These are phyloP conservation scores for Umbelopsis sp. DNA, from an alignment of 192 early-diverging fungal genomes.

Conservation along the genomic window DNA sequence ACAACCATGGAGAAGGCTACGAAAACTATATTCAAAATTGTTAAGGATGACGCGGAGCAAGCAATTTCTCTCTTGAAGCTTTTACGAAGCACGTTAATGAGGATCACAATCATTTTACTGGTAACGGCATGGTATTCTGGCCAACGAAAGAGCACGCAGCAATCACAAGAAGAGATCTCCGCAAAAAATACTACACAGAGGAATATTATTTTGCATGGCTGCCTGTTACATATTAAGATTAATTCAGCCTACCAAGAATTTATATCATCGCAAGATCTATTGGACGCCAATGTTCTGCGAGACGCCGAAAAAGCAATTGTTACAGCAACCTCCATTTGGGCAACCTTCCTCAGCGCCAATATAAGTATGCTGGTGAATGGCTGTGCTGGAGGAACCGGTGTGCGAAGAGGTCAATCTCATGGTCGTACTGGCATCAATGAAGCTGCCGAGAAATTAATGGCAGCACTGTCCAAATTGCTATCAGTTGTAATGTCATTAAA, in stretches of 20 bases:
- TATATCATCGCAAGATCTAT: neutral
- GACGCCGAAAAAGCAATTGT: slow-evolving; percentile 6
- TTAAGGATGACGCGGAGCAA: slow-evolving; percentile 23
- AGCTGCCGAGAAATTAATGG: neutral
- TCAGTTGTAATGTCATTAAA: slow-evolving; percentile 1
- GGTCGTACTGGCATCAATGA: neutral
- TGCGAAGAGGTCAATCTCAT: neutral
- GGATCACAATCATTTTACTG: slow-evolving; percentile 39
- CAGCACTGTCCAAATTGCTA: neutral
- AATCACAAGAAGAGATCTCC: neutral
- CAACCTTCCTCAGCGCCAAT: neutral
- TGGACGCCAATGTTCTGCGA: neutral
- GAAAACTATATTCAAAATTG: neutral
- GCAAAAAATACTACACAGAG: neutral
- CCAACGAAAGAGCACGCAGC: slow-evolving; percentile 19
- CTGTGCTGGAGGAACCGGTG: neutral
- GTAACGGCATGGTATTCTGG: slow-evolving; percentile 48
- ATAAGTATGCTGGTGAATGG: neutral
- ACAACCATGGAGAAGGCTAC: neutral
- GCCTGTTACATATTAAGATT: slow-evolving; percentile 2
- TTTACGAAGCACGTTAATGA: slow-evolving; percentile 33
- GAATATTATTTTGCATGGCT: neutral
- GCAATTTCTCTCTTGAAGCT: slow-evolving; percentile 30
- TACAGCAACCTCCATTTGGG: slow-evolving; percentile 7
- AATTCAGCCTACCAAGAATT: neutral